Conservation (phyloP, 441 rosid genomes). For the Macaranga tanarius region DNA sequence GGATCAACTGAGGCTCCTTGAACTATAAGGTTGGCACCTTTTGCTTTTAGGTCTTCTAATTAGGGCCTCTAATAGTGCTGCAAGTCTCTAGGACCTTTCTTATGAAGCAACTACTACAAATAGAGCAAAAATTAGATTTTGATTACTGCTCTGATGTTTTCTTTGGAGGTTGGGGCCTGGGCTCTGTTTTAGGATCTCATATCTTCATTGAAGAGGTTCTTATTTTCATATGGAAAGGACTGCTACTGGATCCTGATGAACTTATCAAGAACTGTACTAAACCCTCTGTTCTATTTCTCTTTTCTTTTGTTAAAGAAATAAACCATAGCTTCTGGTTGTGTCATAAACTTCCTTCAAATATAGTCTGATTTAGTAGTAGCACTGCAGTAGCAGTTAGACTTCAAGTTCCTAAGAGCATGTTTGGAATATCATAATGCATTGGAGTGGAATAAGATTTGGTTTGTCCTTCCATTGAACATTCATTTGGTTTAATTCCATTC, state of each 20-base stretch:
- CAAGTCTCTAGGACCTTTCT: no score
- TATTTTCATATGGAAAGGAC: not conserved
- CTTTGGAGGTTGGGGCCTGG: not conserved
- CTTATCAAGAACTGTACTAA: not conserved
- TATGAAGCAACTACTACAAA: no score
- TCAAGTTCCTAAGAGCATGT: not conserved
- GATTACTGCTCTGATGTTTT: not conserved
- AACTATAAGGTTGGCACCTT: no score
- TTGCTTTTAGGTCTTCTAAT: no score
- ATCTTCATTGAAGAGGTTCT: no score
- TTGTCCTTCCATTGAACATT: not conserved
- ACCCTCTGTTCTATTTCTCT: not conserved
- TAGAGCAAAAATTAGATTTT: no score
- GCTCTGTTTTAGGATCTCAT: no score
- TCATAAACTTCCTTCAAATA: not conserved
- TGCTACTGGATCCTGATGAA: no score
- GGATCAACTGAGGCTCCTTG: no score
- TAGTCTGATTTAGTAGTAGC: not conserved
- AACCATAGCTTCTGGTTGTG: not conserved
- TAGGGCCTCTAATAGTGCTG: no score
- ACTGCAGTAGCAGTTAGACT: not conserved
- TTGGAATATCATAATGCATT: not conserved
- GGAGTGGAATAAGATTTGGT: not conserved
- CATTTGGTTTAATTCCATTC: not conserved
- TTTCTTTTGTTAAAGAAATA: not conserved